Evolutionary conservation across 2,329 filamentous ascomycete species (phyloP).

Genomic region (Pestalotiopsis sp.): DNA sequence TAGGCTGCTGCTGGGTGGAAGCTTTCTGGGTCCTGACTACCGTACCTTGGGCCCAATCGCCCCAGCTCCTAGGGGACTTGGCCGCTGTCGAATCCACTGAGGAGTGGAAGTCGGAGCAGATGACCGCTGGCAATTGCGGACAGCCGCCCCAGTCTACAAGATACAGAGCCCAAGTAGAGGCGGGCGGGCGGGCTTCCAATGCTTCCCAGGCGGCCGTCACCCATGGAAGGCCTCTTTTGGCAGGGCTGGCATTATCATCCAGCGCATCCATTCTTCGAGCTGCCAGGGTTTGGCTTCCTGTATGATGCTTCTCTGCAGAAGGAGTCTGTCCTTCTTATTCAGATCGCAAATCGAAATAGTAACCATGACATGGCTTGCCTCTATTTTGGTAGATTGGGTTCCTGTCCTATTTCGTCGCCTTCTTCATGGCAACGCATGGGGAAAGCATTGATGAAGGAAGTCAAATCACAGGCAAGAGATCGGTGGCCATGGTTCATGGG

Average conservation of each 20-base stretch:
- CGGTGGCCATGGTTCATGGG: neutral
- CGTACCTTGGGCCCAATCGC: neutral
- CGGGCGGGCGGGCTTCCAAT: neutral
- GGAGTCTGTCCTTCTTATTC: neutral
- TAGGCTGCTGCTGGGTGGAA: neutral
- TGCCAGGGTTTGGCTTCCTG: constrained; percentile 2
- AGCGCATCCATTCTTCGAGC: neutral
- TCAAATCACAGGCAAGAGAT: neutral
- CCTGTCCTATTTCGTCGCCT: neutral
- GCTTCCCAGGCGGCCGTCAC: neutral
- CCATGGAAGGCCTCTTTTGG: neutral
- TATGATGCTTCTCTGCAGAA: constrained; percentile 2
- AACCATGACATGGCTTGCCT: neutral
- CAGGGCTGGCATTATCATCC: neutral
- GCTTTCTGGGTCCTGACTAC: neutral
- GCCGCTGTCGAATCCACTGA: neutral
- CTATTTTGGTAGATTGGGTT: neutral
- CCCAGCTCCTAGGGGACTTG: neutral
- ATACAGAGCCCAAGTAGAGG: too few relatives aligned
- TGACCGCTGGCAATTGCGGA: neutral
- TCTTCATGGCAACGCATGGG: neutral
- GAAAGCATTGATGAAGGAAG: neutral
- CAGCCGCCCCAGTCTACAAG: neutral
- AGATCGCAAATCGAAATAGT: neutral
- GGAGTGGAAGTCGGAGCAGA: neutral